Conservation (phyloP, 2,329 filamentous ascomycete genomes). For the Colletotrichum musicola region DNA sequence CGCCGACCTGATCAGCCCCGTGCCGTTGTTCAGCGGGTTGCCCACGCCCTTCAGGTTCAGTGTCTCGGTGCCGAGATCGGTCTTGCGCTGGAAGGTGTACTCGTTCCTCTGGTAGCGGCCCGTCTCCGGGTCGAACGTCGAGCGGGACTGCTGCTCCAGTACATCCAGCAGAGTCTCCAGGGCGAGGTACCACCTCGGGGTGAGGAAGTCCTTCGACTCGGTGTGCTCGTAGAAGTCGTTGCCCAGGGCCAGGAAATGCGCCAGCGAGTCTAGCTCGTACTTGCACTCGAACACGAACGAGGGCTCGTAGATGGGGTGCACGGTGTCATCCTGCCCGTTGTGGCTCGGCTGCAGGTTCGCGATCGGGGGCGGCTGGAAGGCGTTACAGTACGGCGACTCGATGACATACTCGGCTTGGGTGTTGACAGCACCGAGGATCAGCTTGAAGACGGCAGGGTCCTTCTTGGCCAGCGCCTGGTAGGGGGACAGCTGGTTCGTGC, state of each 20-base stretch:
- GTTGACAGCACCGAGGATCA: constrained; percentile 94
- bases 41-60: constrained; percentile 84
- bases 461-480: constrained; percentile 89
- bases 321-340: constrained; percentile 85
- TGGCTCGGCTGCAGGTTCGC: constrained; percentile 78
- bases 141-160: constrained; percentile 80
- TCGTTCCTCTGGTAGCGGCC: constrained; percentile 76
- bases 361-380: constrained; percentile 93
- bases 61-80: constrained; percentile 89
- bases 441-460: constrained; percentile 79
- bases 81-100: constrained; percentile 89
- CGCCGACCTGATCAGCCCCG: constrained; percentile 88
- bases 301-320: constrained; percentile 89
- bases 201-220: constrained; percentile 82
- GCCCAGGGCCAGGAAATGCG: constrained; percentile 86
- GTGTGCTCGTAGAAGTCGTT: constrained; percentile 91
- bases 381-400: constrained; percentile 95
- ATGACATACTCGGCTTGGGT: constrained; percentile 97
- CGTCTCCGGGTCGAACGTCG: constrained; percentile 81
- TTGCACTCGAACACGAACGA: constrained; percentile 96
- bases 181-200: constrained; percentile 81
- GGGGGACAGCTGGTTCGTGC: constrained; percentile 91
- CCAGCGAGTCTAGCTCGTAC: constrained; percentile 96
- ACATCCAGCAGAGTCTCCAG: constrained; percentile 80
- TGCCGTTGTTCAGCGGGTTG: constrained; percentile 89